Evolutionary conservation across 257 asterid genomes (phyloP), one percentile per base, ranked within the genome.

Genomic region (Przewalskia tangutica): DNA sequence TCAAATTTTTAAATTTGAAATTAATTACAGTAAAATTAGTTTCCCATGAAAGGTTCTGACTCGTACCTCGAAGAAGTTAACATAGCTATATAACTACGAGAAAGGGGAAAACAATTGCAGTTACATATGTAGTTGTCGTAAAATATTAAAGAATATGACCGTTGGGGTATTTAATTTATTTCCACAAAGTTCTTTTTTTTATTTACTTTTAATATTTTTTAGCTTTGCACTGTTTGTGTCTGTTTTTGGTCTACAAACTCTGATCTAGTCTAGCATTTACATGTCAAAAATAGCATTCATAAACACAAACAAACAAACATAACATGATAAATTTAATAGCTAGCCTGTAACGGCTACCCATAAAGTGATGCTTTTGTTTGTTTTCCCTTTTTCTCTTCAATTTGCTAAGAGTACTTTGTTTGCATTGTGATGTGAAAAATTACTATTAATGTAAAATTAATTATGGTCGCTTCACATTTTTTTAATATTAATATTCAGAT

Each of bases 281-380:
- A 71, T 18, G 78, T 18, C 2, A 14, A 46, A 67, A 3, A 23
- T 46, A 17, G 79, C 62, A 73, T 46, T 23, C 27, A 81, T 54
- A 65, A 84, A 79, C 81, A 87, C 87, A 50, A 73, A 73, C 17
- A 60, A 85, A 84, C 84, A 80, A 82, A 81, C 65, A 84, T 68
- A 77, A 4, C 60, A 79, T 63, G 50, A 76, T 64, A 48, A 32
- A 85, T 55, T 60, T 50, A 73, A 5, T 50, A 12, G 62, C 46
- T 23, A 12, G 40, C 4, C 55, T 59, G 81, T 79, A 92, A 92
- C 94, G 94, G 95, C 97, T 89, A 91, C 92, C 89, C 83, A 89
- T 83, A 89, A 87, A 87, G 88, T 83, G 42, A 48, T 66, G 87
- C 7, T 63, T 89, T 85, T 81, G 85, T 91, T 78, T 64, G 77